Base-by-base conservation (phyloP, 2,329 filamentous ascomycete species). In the Beauveria scarabaeidicola region DNA sequence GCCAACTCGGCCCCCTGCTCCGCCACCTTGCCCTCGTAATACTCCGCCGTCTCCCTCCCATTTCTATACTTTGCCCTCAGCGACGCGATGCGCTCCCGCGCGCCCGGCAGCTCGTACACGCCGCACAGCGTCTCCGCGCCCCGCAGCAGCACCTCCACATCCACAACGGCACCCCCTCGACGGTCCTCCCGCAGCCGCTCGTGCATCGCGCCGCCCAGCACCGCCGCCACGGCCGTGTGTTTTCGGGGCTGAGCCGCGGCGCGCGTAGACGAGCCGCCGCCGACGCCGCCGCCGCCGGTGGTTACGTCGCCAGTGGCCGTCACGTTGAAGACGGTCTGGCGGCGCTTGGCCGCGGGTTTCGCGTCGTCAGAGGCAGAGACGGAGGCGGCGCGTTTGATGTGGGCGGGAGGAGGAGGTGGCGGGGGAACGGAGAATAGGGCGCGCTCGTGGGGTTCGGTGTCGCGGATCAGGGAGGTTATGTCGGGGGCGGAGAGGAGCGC, bases 381-480 rank as follows among this genome's bases (percentile, higher is more conserved):
- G 43, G 72, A 68, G 65, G 79, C 70, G 66, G 75, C 67, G 67
- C 72, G 69, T 10, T 68, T 65, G 11, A 64, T 57, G 43, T 60
- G 63, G 63, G 68, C 73, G 54, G 68, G 76, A 44, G 53, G 44
- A 10, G 53, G 53, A 1, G 69, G 81, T 0, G 89, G 84, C 0
- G 89, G 85, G 1, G 93, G 91, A 0, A 96, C 87, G 41, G 93
- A 95, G 77, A 97, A 99, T 19, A 99, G 84, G 7, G 93, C 93
- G 68, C 92, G 88, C 73, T 99, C 94, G 75, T 97, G 93, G 23
- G 88, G 77, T 74, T 99, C 94, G 3, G 93, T 97, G 72, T 99
- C 94, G 62, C 94, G 89, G 68, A 99, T 97, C 52, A 99, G 78
- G 13, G 90, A 84, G 4, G 94, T 97, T 66, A 99, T 97, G 73